Evolutionary conservation across 2,329 filamentous ascomycete species (phyloP).

Genomic region (Cladosporium austrohemisphaericum): DNA sequence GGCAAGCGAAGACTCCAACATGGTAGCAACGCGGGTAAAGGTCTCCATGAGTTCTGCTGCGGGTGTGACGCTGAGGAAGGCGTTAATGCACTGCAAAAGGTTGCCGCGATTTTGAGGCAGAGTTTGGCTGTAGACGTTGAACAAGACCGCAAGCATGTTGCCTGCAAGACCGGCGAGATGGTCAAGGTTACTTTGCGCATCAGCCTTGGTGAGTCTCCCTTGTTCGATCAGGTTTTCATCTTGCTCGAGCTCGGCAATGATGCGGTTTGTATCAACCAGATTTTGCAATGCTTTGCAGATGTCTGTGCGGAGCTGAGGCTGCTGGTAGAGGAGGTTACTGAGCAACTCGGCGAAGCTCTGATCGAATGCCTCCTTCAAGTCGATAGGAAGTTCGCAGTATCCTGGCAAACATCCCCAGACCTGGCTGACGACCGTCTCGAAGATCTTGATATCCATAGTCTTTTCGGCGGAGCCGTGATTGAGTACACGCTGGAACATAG

Average conservation of each 20-base stretch:
- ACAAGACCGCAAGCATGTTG: conserved; percentile 92
- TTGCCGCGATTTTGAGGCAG: conserved; percentile 86
- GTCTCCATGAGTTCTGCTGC: conserved; percentile 74
- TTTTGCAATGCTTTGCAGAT: conserved; percentile 83
- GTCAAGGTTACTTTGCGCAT: conserved; percentile 75
- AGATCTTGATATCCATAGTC: conserved; percentile 96
- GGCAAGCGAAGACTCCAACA: conserved; percentile 70
- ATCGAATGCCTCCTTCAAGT: conserved; percentile 66
- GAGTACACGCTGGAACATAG: conserved; percentile 83
- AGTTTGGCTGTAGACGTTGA: conserved; percentile 98
- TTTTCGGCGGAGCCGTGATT: conserved; percentile 79
- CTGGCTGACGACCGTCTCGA: conserved; percentile 91
- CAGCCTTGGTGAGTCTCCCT: conserved; percentile 69
- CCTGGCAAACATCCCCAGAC: conserved; percentile 92
- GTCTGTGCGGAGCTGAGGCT: conserved; percentile 80
- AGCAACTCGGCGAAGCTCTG: conserved; percentile 85
- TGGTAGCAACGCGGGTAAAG: conserved; percentile 78
- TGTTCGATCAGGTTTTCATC: conserved; percentile 72
- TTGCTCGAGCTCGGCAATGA: conserved; percentile 65
- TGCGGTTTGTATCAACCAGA: conserved; percentile 87
- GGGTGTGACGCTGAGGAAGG: conserved; percentile 73
- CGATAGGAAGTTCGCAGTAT: conserved; percentile 88
- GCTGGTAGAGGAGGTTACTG: conserved; percentile 87
- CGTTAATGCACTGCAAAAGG: conserved; percentile 91
- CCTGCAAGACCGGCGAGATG: conserved; percentile 75